Percentiles rank a stretch among this genome's conserved stretches.
These are phyloP conservation scores for Auriscalpium orientale DNA, from an alignment of 768 basidiomycete genomes.

Conservation along the genomic window DNA sequence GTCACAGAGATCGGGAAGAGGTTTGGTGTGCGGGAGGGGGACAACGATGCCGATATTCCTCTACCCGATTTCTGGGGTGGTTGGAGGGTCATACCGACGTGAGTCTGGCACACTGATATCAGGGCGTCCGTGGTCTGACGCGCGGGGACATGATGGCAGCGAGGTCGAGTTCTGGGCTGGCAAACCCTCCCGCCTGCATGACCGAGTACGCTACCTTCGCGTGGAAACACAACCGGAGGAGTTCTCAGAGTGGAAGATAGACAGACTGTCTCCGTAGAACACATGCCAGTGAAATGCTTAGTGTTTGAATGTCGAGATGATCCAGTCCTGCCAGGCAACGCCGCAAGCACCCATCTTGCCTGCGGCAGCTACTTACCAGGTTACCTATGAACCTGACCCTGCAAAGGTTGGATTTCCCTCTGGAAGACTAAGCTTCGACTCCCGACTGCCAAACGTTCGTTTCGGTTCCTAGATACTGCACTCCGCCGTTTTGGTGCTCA, in stretches of 20 bases:
- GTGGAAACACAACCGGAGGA: conserved; percentile 39
- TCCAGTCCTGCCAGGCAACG: too few species aligned
- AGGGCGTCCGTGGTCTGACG: not conserved
- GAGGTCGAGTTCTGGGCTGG: conserved; percentile 99
- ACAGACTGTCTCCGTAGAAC: conserved; percentile 66
- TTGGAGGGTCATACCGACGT: conserved; percentile 91
- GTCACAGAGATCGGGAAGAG: conserved; percentile 50
- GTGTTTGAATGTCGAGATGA: too few species aligned
- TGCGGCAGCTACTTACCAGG: too few species aligned
- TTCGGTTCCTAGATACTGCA: too few species aligned
- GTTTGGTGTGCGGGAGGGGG: conserved; percentile 41
- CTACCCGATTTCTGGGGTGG: conserved; percentile 95
- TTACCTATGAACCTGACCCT: too few species aligned
- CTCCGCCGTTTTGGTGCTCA: too few species aligned
- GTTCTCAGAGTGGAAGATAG: conserved; percentile 63
- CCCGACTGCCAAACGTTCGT: too few species aligned
- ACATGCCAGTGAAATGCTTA: too few species aligned
- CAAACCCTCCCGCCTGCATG: conserved; percentile 89
- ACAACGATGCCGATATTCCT: conserved; percentile 47
- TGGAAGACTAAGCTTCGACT: too few species aligned
- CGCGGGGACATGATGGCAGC: conserved; percentile 31
- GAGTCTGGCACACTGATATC: conserved; percentile 21
- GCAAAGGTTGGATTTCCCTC: too few species aligned
- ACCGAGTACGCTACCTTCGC: conserved; percentile 76
- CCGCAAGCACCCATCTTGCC: too few species aligned